Evolutionary conservation across 352 stramenopile genomes (phyloP), one percentile per base, ranked within the genome.

Genomic region (Pelagophyceae sp.): DNA sequence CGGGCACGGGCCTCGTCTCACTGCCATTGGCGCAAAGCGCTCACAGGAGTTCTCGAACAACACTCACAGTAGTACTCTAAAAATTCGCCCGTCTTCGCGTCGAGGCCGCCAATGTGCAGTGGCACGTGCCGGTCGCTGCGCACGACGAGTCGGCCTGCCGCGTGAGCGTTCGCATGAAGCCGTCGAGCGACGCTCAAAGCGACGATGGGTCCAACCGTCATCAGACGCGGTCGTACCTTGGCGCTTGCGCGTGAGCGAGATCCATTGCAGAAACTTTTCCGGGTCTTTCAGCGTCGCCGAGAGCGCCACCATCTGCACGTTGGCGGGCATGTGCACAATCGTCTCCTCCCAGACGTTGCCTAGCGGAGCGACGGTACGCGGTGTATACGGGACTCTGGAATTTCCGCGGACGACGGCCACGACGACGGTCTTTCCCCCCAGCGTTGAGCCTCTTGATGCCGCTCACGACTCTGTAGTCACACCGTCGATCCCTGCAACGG

Each of bases 331-430:
- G 65, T 93, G 54, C 58, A 93, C 91, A 78, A 93, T 91, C 81
- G 85, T 91, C 70, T 94, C 90, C 82, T 94, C 90, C 90, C 90
- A 94, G 15, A 94, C 90, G 6, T 92, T 88, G 75, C 89, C 89
- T n/a, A n/a, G n/a, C n/a, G n/a, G n/a, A n/a, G n/a, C n/a, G n/a
- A n/a, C n/a, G n/a, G n/a, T n/a, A n/a, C n/a, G n/a, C n/a, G n/a
- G n/a, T n/a, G n/a, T n/a, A n/a, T n/a, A n/a, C n/a, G n/a, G n/a
- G n/a, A n/a, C n/a, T n/a, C n/a, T n/a, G n/a, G n/a, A n/a, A n/a
- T n/a, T n/a, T n/a, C n/a, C n/a, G n/a, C n/a, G n/a, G n/a, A n/a
- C n/a, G n/a, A n/a, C n/a, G n/a, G n/a, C n/a, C n/a, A n/a, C n/a
- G n/a, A n/a, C n/a, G n/a, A n/a, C n/a, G n/a, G n/a, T n/a, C n/a